phyloP scores from a whole-genome alignment of 2,329 filamentous ascomycete genomes.

The Verticillium dahliae region DNA sequence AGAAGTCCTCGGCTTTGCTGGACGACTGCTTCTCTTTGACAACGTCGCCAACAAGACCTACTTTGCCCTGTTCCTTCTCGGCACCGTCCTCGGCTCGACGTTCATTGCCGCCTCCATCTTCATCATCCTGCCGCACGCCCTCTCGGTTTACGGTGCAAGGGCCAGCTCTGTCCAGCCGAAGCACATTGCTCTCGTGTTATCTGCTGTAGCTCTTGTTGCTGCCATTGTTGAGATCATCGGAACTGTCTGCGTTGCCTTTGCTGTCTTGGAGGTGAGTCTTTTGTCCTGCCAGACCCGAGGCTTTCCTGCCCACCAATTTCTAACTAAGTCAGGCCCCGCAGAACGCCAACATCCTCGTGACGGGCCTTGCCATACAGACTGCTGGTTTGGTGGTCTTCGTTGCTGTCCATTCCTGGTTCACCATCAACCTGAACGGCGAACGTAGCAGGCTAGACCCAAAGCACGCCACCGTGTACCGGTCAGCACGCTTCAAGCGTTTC shows the following conservation, averaged over 20 bases:
- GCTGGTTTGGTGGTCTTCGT: conserved; percentile 31
- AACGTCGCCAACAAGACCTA: conserved; percentile 23
- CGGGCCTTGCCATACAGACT: conserved; percentile 37
- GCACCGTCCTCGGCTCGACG: conserved; percentile 39
- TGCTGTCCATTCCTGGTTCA: conserved; percentile 31
- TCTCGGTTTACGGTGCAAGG: conserved; percentile 38
- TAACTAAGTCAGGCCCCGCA: conserved; percentile 18
- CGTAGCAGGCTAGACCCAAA: conserved; percentile 29
- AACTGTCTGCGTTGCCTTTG: conserved; percentile 29
- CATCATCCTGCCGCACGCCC: conserved; percentile 36
- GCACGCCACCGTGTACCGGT: conserved; percentile 32
- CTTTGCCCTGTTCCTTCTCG: conserved; percentile 38
- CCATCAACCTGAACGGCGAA: conserved; percentile 28
- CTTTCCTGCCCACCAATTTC: not conserved
- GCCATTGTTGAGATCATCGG: conserved; percentile 30
- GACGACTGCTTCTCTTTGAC: conserved; percentile 33
- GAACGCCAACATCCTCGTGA: conserved; percentile 32
- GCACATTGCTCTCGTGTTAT: conserved; percentile 25
- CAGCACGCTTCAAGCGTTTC: conserved; percentile 34
- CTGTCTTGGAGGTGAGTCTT: conserved; percentile 11
- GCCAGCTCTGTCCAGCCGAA: conserved; percentile 28
- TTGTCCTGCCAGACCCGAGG: too few relatives aligned
- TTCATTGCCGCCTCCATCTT: conserved; percentile 38
- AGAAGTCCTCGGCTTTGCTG: conserved; percentile 39
- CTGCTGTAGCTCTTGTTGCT: conserved; percentile 25